Evolutionary conservation across 345 rosid genomes (phyloP).

Genomic region (Barbarea vulgaris): DNA sequence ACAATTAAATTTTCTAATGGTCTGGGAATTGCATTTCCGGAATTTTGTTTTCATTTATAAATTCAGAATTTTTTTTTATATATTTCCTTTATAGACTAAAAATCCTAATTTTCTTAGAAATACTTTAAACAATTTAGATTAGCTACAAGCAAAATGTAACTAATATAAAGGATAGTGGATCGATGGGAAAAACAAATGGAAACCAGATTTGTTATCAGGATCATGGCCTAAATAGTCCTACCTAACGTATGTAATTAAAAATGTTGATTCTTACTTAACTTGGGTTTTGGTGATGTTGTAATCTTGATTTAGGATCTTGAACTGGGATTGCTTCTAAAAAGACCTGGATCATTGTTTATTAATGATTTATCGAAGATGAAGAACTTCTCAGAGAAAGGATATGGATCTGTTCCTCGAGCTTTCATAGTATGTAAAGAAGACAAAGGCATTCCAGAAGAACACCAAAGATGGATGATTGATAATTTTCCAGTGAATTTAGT

Average conservation of each 20-base stretch:
- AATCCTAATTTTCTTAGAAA: no score
- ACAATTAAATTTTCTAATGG: no score
- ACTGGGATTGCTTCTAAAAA: constrained; percentile 39
- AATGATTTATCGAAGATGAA: constrained; percentile 33
- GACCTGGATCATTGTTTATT: constrained; percentile 48
- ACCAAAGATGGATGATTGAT: constrained; percentile 49
- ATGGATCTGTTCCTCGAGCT: no score
- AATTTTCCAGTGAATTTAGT: constrained; percentile 40
- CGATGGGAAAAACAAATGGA: no score
- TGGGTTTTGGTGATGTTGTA: background rate
- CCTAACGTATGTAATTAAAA: background rate
- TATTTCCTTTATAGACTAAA: no score
- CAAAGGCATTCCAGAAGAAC: constrained; percentile 22
- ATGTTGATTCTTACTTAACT: background rate
- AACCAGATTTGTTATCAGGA: background rate
- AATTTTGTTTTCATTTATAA: no score
- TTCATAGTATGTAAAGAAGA: constrained; percentile 49
- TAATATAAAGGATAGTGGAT: no score
- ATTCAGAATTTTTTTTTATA: no score
- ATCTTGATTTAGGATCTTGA: no score
- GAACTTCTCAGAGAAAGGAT: constrained; percentile 40
- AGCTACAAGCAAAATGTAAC: no score
- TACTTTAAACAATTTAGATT: no score
- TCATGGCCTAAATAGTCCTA: background rate
- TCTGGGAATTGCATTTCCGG: no score